These are phyloP conservation scores for Hapsidospora chrysogenum DNA, from an alignment of 495 filamentous ascomycete species.

Conservation along the genomic window DNA sequence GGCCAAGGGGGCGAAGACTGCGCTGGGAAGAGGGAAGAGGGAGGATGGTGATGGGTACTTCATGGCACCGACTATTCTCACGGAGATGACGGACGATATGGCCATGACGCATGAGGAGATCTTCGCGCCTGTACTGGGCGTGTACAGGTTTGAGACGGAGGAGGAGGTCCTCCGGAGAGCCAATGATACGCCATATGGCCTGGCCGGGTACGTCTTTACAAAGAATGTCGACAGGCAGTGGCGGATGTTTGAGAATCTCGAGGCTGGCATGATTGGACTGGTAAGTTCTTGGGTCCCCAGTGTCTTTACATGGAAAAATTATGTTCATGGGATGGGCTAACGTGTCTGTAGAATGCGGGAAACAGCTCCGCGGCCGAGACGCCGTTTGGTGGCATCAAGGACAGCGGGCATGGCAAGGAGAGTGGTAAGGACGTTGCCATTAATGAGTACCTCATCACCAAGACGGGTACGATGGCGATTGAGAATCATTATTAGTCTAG, in stretches of 20 bases:
- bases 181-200: slow-evolving; percentile 52
- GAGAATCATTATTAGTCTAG: no score
- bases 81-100: slow-evolving; percentile 44
- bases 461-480: slow-evolving; percentile 50
- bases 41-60: slow-evolving; percentile 41
- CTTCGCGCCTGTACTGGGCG: slow-evolving; percentile 50
- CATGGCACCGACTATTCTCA: slow-evolving; percentile 56
- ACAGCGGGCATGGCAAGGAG: slow-evolving; percentile 63
- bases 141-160: slow-evolving; percentile 55
- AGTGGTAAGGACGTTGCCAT: slow-evolving; percentile 57
- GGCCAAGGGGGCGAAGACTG: slow-evolving; percentile 36
- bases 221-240: slow-evolving; percentile 57
- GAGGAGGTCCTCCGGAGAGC: slow-evolving; percentile 46
- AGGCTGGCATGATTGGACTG: slow-evolving; percentile 63
- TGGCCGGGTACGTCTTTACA: slow-evolving; percentile 58
- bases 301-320: background rate
- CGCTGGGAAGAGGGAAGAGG: slow-evolving; percentile 40
- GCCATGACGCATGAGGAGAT: slow-evolving; percentile 50
- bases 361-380: slow-evolving; percentile 51
- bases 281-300: slow-evolving; percentile 13
- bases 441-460: slow-evolving; percentile 52
- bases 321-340: background rate
- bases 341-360: slow-evolving; percentile 13
- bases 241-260: slow-evolving; percentile 55
- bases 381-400: slow-evolving; percentile 63